Evolutionary conservation across 768 basidiomycete species (phyloP), one percentile per base, ranked within the genome.

Genomic region (Termitomyces sp.): DNA sequence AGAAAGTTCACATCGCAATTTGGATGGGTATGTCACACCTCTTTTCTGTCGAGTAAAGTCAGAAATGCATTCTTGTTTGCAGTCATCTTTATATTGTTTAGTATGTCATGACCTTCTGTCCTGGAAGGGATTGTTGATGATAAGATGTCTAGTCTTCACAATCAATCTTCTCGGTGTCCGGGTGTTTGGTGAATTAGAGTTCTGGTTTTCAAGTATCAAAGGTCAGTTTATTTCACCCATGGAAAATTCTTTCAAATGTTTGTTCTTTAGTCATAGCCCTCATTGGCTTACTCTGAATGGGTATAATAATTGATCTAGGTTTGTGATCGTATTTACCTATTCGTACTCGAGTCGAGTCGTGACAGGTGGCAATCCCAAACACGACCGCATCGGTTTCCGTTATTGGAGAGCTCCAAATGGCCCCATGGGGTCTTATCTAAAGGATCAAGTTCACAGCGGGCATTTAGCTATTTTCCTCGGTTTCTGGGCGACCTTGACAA

Each of bases 171-270:
- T 86, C 42, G 85, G 84, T 43, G 79, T 88, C 21, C 78, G 81
- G 1, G 76, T 85, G 6, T 88, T 87, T 56, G 85, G 86, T 51
- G 86, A 89, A 65, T 70, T 87, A n/a, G 85, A 87, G 64, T 87
- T 87, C 69, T 87, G 85, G 84, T 79, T 81, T 63, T 86, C 83
- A 55, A 79, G 81, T 54, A 76, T 91, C 67, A 89, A 91, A 68
- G 77, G 90, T 66, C 57, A 14, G 67, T 8, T 33, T 37, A 50
- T 42, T 7, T 31, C 37, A 21, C 33, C 19, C 14, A 9, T 30
- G 42, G 0, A 10, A 26, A 7, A n/a, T 38, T 5, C 5, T 35
- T 9, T 14, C 5, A 40, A 14, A 23, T 38, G 11, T 28, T 15
- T 21, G 17, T 9, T 15, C 12, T 47, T 6, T 38, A 78, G 77